Percentiles rank a stretch among this genome's conserved stretches.
phyloP scores from a whole-genome alignment of 2,329 filamentous ascomycete species.

The Aspergillus hortae region DNA sequence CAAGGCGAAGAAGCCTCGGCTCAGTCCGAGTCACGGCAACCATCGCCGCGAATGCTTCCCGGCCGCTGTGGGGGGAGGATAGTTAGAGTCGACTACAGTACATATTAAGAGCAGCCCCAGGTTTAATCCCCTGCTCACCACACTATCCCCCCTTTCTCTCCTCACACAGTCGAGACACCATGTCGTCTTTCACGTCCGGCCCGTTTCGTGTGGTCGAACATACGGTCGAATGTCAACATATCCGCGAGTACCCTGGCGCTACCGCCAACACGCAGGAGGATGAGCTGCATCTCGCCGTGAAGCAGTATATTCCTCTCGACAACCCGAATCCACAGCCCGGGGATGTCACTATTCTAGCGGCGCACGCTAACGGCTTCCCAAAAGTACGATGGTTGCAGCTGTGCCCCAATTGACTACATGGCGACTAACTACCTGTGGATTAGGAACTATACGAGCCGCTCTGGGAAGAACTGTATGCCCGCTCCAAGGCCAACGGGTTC shows the following conservation, averaged over 20 bases:
- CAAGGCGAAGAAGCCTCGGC: conserved; percentile 8
- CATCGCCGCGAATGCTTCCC: background rate
- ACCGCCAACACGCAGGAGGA: conserved; percentile 72
- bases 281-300: conserved; percentile 68
- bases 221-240: conserved; percentile 68
- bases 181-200: conserved; percentile 45
- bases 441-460: conserved; percentile 89
- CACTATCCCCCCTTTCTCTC: background rate
- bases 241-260: conserved; percentile 75
- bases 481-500: conserved; percentile 58
- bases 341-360: conserved; percentile 79
- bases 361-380: conserved; percentile 88
- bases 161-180: conserved; percentile 14
- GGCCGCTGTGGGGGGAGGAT: background rate
- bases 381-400: conserved; percentile 56
- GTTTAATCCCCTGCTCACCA: background rate
- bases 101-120: too few relatives aligned
- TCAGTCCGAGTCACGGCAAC: conserved; percentile 6
- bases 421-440: background rate
- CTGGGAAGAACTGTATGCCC: conserved; percentile 74
- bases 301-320: conserved; percentile 79
- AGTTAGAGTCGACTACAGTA: too few relatives aligned
- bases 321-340: conserved; percentile 66
- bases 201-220: conserved; percentile 65
- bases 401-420: conserved; percentile 4